These are phyloP conservation scores for Liriodendron chinense DNA, from an alignment of 164 flowering plant species.

Conservation along the genomic window DNA sequence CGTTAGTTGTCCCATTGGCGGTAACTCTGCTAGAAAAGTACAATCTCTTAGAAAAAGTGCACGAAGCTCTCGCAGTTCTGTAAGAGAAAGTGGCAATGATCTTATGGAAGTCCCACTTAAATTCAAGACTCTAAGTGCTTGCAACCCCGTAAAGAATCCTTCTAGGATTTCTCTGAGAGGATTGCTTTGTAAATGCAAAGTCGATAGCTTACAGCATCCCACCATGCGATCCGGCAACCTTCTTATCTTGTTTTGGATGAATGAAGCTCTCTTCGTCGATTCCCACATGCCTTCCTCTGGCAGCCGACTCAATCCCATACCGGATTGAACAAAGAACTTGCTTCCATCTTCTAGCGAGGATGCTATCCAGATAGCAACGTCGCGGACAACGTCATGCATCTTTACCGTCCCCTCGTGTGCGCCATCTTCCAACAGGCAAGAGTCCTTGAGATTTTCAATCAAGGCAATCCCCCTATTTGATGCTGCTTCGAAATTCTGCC, in stretches of 20 bases:
- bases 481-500: background rate
- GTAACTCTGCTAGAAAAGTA: background rate
- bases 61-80: background rate
- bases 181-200: background rate
- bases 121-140: background rate
- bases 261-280: too few species aligned
- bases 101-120: background rate
- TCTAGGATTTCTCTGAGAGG: too few species aligned
- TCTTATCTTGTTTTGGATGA: too few species aligned
- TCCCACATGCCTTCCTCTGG: background rate
- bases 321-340: background rate
- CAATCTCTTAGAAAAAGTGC: slow-evolving; percentile 4
- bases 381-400: background rate
- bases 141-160: background rate
- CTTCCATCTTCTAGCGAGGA: background rate
- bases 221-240: too few species aligned
- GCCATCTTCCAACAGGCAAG: background rate
- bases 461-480: background rate
- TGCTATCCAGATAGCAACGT: background rate
- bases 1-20: background rate
- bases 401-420: background rate
- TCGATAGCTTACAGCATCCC: too few species aligned
- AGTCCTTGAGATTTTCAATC: background rate
- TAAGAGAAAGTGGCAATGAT: background rate
- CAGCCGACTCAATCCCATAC: background rate